A percentile compares a stretch with the other conserved stretches of the same genome.
phyloP scores from a whole-genome alignment of 306 rosid species.

The Glycyrrhiza uralensis region DNA sequence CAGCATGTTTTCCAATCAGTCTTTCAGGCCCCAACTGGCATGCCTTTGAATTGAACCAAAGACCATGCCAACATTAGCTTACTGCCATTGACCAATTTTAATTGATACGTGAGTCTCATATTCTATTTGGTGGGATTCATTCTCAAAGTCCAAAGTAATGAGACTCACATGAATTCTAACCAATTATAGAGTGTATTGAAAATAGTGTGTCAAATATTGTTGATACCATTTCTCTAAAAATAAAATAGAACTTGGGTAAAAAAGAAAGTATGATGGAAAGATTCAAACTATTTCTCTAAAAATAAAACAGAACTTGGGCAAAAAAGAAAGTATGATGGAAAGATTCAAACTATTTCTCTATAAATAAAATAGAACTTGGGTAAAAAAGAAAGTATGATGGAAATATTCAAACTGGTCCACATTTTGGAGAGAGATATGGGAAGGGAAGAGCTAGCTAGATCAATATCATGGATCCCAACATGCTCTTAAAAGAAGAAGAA shows the following conservation, averaged over 20 bases:
- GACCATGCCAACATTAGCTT: neutral
- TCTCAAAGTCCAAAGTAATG: no score
- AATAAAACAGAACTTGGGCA: neutral
- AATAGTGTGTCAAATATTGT: no score
- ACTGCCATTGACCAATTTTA: slow-evolving; percentile 34
- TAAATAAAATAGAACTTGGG: neutral
- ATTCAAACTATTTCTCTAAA: no score
- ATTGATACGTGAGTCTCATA: no score
- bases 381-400: neutral
- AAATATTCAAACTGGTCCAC: slow-evolving; percentile 41
- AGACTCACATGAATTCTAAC: no score
- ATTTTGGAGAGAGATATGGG: slow-evolving; percentile 16
- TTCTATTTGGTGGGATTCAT: no score
- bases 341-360: no score
- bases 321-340: neutral
- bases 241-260: neutral
- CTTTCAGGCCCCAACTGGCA: slow-evolving; percentile 6
- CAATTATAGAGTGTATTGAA: no score
- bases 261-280: neutral
- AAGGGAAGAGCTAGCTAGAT: no score
- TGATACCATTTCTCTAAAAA: no score
- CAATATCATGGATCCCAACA: slow-evolving; percentile 57
- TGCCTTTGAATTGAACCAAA: slow-evolving; percentile 18
- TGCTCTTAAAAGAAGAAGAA: slow-evolving; percentile 43
- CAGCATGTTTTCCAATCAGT: slow-evolving; percentile 21